These are phyloP conservation scores for Phytophthora europaea DNA, from an alignment of 352 stramenopile species.

Conservation along the genomic window DNA sequence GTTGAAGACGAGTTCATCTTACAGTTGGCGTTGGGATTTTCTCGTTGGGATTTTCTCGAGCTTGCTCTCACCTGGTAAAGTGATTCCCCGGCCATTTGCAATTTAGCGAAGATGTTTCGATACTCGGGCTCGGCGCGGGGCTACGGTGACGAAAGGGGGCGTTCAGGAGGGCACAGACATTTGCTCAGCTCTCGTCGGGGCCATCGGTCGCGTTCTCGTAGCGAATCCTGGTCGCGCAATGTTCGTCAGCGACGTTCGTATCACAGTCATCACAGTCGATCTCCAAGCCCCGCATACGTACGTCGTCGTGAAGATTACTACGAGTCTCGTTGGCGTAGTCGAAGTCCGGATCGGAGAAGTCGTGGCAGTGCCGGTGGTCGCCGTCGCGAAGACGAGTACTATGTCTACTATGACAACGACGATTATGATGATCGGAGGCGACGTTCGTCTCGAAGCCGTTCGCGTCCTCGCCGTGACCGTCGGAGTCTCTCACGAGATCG, in stretches of 20 bases:
- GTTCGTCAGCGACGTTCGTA: not conserved
- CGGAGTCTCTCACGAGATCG: not conserved
- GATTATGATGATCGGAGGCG: not conserved
- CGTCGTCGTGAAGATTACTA: not conserved
- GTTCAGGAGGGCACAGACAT: not conserved
- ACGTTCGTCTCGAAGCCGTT: not conserved
- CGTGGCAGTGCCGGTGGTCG: not conserved
- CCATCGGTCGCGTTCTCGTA: not conserved
- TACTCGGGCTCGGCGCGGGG: not conserved
- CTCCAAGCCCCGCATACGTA: not conserved
- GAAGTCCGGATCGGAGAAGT: not conserved
- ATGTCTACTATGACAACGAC: not conserved
- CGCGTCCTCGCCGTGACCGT: not conserved
- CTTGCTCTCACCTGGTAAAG: slow-evolving; percentile 13
- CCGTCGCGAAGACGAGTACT: not conserved
- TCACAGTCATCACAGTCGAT: not conserved
- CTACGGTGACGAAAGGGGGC: not conserved
- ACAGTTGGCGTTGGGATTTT: not conserved
- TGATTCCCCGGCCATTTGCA: not conserved
- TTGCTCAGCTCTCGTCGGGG: not conserved
- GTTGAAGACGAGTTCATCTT: slow-evolving; percentile 12
- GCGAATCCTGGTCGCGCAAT: not conserved
- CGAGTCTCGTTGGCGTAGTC: not conserved
- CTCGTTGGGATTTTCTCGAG: slow-evolving; percentile 23
- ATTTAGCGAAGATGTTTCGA: not conserved